Evolutionary conservation across 768 basidiomycete species (phyloP).

Genomic region (Termitomyces titanicus): DNA sequence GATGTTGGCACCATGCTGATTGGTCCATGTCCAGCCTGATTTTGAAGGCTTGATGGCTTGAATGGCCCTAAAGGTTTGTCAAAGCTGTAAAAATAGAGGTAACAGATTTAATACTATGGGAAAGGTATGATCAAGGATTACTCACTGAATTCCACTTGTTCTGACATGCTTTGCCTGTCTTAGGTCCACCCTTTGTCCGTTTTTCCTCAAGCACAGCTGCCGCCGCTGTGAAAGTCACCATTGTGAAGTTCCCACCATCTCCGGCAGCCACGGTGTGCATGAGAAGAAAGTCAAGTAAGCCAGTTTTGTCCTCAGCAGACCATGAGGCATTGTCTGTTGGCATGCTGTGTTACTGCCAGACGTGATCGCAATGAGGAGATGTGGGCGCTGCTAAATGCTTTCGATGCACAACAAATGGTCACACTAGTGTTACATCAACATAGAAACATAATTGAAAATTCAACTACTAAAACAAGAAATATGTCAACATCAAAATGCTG

Average conservation of each 20-base stretch:
- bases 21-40: slow-evolving; percentile 24
- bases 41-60: slow-evolving; percentile 10
- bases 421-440: too few species aligned
- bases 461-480: too few species aligned
- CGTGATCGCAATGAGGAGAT: too few species aligned
- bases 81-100: not conserved
- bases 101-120: too few species aligned
- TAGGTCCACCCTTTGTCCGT: not conserved
- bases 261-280: not conserved
- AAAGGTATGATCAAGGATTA: not conserved
- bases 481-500: too few species aligned
- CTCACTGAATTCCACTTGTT: not conserved
- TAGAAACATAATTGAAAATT: too few species aligned
- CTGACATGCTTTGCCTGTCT: not conserved
- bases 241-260: not conserved
- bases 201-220: not conserved
- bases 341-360: too few species aligned
- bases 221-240: not conserved
- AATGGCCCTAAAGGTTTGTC: slow-evolving; percentile 2
- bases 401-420: too few species aligned
- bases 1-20: slow-evolving; percentile 15
- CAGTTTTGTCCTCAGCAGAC: not conserved
- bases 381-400: too few species aligned
- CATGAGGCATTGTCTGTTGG: not conserved
- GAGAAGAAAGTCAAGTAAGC: too few species aligned